phyloP scores from a whole-genome alignment of 805 yeast genomes.

The Peterozyma toletana region DNA sequence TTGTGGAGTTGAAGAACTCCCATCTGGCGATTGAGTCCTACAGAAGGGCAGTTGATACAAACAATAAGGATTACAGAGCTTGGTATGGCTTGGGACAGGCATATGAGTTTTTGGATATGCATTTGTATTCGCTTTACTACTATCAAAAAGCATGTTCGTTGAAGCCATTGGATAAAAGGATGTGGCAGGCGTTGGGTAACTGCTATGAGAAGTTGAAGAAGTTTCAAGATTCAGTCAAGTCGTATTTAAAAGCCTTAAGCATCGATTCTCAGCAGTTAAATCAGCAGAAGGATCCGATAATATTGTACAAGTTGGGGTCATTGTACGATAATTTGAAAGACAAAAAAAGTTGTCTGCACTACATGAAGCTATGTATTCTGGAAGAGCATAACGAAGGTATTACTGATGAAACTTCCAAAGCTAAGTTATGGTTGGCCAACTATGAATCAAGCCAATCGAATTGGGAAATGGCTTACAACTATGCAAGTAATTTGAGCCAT shows the following conservation, averaged over 20 bases:
- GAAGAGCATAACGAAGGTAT: constrained; percentile 59
- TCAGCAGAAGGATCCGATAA: constrained; percentile 50
- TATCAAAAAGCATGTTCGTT: constrained; percentile 86
- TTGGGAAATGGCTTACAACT: constrained; percentile 62
- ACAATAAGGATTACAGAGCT: constrained; percentile 84
- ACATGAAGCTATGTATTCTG: constrained; percentile 63
- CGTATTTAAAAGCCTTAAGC: constrained; percentile 70
- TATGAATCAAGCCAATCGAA: constrained; percentile 48
- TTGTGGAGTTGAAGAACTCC: constrained; percentile 89
- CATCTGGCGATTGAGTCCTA: constrained; percentile 97
- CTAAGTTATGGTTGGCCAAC: constrained; percentile 82
- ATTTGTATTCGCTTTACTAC: constrained; percentile 82
- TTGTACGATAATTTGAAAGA: constrained; percentile 56
- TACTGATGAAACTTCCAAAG: constrained; percentile 69
- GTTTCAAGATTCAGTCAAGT: constrained; percentile 64
- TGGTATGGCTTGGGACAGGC: constrained; percentile 99
- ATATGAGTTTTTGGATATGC: constrained; percentile 94
- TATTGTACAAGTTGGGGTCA: constrained; percentile 61
- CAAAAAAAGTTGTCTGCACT: constrained; percentile 42
- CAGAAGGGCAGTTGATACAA: constrained; percentile 86
- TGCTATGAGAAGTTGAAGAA: constrained; percentile 79
- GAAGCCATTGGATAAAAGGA: constrained; percentile 82
- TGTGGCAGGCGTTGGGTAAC: constrained; percentile 94
- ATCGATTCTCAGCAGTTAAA: constrained; percentile 36
- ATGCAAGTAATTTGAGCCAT: constrained; percentile 62